These are phyloP conservation scores for Backusella tarrabulga DNA, from an alignment of 192 early-diverging fungal species.

Conservation along the genomic window DNA sequence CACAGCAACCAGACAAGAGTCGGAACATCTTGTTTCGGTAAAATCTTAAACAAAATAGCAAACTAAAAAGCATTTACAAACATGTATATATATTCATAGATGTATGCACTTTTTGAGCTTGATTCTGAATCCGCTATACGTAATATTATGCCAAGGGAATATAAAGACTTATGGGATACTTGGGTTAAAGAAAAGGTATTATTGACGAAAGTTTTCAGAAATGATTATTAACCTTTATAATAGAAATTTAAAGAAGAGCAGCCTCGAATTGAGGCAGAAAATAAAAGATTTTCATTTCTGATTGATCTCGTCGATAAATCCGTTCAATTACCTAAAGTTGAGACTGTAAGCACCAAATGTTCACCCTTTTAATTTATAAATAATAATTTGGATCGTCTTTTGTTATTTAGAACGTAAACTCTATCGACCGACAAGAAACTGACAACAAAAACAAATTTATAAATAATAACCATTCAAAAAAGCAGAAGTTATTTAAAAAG, in stretches of 20 bases:
- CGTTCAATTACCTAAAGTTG: background rate
- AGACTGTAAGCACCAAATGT: background rate
- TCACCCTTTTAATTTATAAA: background rate
- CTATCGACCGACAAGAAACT: background rate
- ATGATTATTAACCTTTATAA: background rate
- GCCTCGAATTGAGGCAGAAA: constrained; percentile 2
- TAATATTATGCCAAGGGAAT: constrained; percentile 9
- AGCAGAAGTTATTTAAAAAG: background rate
- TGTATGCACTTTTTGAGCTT: constrained; percentile 22
- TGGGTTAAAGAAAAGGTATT: constrained; percentile 29
- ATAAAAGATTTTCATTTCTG: constrained; percentile 20
- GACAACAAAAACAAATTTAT: background rate
- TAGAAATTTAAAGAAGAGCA: constrained; percentile 14
- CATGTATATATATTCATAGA: background rate
- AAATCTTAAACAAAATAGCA: background rate
- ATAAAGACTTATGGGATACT: constrained; percentile 23
- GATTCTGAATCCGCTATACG: background rate
- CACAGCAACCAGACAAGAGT: constrained; percentile 9
- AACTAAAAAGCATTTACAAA: background rate
- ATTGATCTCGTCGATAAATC: constrained; percentile 11
- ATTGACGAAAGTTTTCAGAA: background rate
- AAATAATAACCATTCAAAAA: background rate
- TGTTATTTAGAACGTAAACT: background rate
- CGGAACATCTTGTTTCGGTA: constrained; percentile 30
- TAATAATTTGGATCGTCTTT: background rate